Evolutionary conservation across 106 monocot species (phyloP).

Genomic region (Dactylorhiza incarnata): DNA sequence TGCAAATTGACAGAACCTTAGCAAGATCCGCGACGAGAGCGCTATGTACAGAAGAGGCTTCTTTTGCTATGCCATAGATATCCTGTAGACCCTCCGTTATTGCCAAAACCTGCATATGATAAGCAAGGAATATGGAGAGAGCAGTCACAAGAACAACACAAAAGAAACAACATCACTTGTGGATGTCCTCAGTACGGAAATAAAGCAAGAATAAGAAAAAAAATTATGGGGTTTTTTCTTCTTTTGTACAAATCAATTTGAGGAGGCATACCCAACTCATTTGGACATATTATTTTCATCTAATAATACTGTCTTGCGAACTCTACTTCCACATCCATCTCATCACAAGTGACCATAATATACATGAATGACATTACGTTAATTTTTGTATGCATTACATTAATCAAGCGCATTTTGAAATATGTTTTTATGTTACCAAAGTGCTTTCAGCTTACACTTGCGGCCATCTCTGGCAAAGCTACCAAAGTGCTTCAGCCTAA

Average conservation of each 20-base stretch:
- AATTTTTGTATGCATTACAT: no score
- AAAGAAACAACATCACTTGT: slow-evolving; percentile 1
- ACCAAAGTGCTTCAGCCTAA: no score
- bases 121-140: slow-evolving; percentile 9
- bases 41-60: slow-evolving; percentile 59
- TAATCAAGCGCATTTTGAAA: no score
- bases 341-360: background rate
- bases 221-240: background rate
- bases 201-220: background rate
- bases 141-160: background rate
- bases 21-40: slow-evolving; percentile 60
- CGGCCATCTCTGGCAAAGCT: no score
- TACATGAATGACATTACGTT: no score
- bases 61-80: slow-evolving; percentile 73
- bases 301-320: background rate
- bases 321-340: background rate
- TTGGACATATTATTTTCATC: background rate
- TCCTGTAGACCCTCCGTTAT: slow-evolving; percentile 83
- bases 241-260: background rate
- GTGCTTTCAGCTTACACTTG: no score
- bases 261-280: background rate
- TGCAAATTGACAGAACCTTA: slow-evolving; percentile 36
- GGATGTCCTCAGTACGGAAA: background rate
- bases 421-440: no score
- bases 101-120: slow-evolving; percentile 61